These are phyloP conservation scores for Leccinum arenicola DNA, from an alignment of 768 basidiomycete species.

Conservation along the genomic window DNA sequence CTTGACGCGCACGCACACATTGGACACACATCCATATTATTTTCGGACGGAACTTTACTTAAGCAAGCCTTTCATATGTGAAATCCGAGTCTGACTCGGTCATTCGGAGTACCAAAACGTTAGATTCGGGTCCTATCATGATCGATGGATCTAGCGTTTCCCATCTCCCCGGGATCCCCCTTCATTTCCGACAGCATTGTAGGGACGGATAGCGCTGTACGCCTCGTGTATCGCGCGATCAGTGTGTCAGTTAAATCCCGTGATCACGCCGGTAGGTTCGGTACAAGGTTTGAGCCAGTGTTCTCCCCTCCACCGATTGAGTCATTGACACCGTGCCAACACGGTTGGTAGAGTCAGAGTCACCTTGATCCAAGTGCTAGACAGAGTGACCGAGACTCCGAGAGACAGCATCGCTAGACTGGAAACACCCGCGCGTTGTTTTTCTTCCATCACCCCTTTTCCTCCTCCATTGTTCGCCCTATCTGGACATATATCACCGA, in stretches of 20 bases:
- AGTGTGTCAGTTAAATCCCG: background rate
- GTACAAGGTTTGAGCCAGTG: too few relatives aligned
- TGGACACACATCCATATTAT: background rate
- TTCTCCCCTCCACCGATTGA: too few relatives aligned
- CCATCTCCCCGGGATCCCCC: background rate
- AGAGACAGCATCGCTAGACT: background rate
- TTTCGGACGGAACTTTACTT: background rate
- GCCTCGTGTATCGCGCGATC: background rate
- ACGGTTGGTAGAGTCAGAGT: background rate
- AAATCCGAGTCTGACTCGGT: background rate
- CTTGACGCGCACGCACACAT: background rate
- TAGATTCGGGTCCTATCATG: background rate
- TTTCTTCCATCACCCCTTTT: background rate
- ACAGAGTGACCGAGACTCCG: background rate
- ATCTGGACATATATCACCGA: constrained; percentile 2
- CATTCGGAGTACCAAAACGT: background rate
- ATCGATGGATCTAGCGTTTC: background rate
- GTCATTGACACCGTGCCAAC: background rate
- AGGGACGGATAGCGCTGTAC: background rate
- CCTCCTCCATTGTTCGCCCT: constrained; percentile 11
- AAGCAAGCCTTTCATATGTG: background rate
- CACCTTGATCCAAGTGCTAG: background rate
- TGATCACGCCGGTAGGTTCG: background rate
- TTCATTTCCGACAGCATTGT: background rate
- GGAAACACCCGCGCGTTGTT: background rate